These are phyloP conservation scores for Chytriomyces sp. DNA, from an alignment of 192 early-diverging fungal genomes.

Conservation along the genomic window DNA sequence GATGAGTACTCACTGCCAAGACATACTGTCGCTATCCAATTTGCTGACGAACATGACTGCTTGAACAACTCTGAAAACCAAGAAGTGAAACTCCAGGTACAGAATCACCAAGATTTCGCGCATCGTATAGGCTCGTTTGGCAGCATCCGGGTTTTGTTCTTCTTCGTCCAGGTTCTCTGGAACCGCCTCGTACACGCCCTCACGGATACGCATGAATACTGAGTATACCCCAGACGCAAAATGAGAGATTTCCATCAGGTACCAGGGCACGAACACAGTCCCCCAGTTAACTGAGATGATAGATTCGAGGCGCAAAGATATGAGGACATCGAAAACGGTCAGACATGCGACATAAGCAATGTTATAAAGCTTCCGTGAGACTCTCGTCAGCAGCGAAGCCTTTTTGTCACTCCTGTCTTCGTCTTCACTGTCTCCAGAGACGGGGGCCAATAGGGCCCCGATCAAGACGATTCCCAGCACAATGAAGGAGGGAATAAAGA, in stretches of 20 bases:
- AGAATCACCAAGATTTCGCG: conserved; percentile 41
- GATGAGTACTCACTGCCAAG: conserved; percentile 38
- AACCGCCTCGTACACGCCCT: conserved; percentile 11
- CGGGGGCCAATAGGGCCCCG: conserved; percentile 31
- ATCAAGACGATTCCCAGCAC: conserved; percentile 58
- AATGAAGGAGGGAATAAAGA: conserved; percentile 86
- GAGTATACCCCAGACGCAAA: conserved; percentile 47
- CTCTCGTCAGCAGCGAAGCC: conserved; percentile 35
- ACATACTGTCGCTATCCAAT: conserved; percentile 30
- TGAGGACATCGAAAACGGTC: conserved; percentile 78
- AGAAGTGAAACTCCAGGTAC: conserved; percentile 59
- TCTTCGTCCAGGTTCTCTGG: conserved; percentile 13
- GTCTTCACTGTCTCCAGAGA: conserved; percentile 30
- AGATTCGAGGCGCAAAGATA: conserved; percentile 76
- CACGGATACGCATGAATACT: not conserved
- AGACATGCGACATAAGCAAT: conserved; percentile 56
- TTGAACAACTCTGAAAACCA: conserved; percentile 69
- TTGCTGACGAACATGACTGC: conserved; percentile 70
- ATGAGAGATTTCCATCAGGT: conserved; percentile 76
- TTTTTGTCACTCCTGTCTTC: conserved; percentile 54
- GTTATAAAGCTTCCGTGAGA: conserved; percentile 27
- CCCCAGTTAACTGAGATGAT: conserved; percentile 64
- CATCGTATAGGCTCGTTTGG: conserved; percentile 26
- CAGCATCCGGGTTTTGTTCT: conserved; percentile 36
- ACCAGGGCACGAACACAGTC: conserved; percentile 81